These are phyloP conservation scores for Calamus simplicifolius DNA, from an alignment of 176 grass and related monocot genomes.

Conservation along the genomic window DNA sequence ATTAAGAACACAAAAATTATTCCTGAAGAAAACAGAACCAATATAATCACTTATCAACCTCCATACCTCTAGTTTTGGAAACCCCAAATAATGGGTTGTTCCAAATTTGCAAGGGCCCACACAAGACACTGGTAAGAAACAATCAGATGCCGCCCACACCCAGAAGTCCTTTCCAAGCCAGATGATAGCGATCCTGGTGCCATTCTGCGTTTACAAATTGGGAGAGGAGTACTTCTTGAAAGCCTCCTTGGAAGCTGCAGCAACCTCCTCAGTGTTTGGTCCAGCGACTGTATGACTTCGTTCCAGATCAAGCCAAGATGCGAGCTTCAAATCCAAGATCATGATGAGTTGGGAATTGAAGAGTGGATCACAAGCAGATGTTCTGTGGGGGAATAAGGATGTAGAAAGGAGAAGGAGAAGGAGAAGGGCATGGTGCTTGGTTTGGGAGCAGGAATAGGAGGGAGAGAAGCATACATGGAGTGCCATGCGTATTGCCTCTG, in stretches of 20 bases:
- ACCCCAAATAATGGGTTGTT: slow-evolving; percentile 57
- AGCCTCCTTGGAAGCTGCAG: slow-evolving; percentile 28
- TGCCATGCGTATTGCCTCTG: too few species aligned
- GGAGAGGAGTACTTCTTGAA: slow-evolving; percentile 32
- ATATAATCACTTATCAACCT: background rate
- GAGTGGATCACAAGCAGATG: too few species aligned
- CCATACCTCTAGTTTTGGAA: slow-evolving; percentile 72
- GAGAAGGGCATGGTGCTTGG: too few species aligned
- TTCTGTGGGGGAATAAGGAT: too few species aligned
- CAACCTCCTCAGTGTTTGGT: slow-evolving; percentile 23
- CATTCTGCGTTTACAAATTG: slow-evolving; percentile 27
- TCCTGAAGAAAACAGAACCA: background rate
- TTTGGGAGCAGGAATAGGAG: too few species aligned
- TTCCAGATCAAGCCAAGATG: too few species aligned
- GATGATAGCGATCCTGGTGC: slow-evolving; percentile 37
- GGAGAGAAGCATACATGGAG: too few species aligned
- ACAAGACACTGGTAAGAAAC: too few species aligned
- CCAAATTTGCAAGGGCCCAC: slow-evolving; percentile 50
- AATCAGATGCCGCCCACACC: slow-evolving; percentile 49
- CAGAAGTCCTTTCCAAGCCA: slow-evolving; percentile 89
- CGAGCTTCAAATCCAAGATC: too few species aligned
- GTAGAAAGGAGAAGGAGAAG: too few species aligned
- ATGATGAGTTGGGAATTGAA: too few species aligned
- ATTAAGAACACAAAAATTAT: background rate
- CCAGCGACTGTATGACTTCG: slow-evolving; percentile 35